phyloP scores from a whole-genome alignment of 164 flowering plant genomes.

The Houttuynia cordata region DNA sequence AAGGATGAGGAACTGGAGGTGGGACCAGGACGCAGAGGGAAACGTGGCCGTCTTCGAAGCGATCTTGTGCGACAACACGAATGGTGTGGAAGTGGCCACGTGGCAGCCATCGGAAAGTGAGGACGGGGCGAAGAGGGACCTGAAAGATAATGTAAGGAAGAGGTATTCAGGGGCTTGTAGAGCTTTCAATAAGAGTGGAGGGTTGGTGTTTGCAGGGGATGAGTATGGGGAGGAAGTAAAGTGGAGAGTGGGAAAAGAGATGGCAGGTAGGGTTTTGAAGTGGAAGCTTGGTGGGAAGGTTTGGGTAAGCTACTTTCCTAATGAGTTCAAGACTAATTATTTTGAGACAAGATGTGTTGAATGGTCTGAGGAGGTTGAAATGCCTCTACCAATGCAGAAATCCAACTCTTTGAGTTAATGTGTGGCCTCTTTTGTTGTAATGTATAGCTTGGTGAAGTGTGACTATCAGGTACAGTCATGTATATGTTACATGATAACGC shows the following conservation, averaged over 20 bases:
- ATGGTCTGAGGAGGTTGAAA: constrained; percentile 82
- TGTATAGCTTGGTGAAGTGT: no score
- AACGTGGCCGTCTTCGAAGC: constrained; percentile 58
- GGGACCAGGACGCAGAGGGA: constrained; percentile 84
- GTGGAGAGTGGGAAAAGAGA: constrained; percentile 75
- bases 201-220: constrained; percentile 56
- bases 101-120: constrained; percentile 21
- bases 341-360: constrained; percentile 70
- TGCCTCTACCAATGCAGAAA: constrained; percentile 32
- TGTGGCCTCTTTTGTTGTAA: no score
- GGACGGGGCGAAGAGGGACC: background rate
- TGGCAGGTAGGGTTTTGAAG: constrained; percentile 87
- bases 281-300: constrained; percentile 79
- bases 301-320: constrained; percentile 75
- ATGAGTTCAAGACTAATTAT: constrained; percentile 29
- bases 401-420: no score
- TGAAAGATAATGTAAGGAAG: constrained; percentile 14
- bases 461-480: no score
- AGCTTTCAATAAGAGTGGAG: constrained; percentile 44
- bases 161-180: constrained; percentile 33
- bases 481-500: no score
- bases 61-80: constrained; percentile 35
- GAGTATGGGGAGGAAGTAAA: constrained; percentile 54
- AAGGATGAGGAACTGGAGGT: constrained; percentile 57
- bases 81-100: constrained; percentile 41